These are phyloP conservation scores for Phlyctochytrium bullatum DNA, from an alignment of 192 early-diverging fungal species.

Conservation along the genomic window DNA sequence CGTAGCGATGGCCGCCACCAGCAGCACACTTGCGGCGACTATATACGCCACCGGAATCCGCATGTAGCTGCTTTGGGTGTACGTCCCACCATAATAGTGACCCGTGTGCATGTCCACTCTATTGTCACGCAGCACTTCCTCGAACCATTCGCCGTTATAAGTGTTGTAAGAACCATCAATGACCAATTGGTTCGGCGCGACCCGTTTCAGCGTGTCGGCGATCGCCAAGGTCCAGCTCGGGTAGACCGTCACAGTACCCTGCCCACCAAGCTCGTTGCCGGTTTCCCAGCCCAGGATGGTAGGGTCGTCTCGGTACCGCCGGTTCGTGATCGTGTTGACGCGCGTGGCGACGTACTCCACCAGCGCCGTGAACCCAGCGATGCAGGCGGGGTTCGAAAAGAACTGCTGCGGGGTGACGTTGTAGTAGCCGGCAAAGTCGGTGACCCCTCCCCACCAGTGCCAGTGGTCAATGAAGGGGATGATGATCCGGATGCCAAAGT, in stretches of 20 bases:
- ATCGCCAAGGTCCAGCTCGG: constrained; percentile 39
- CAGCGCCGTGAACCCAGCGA: constrained; percentile 28
- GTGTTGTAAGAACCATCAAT: constrained; percentile 37
- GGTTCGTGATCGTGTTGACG: constrained; percentile 43
- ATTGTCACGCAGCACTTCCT: constrained; percentile 15
- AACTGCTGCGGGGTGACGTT: constrained; percentile 6
- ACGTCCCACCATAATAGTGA: constrained; percentile 46
- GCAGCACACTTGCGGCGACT: no score
- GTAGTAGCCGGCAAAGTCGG: constrained; percentile 21
- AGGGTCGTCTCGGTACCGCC: constrained; percentile 40
- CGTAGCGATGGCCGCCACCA: constrained; percentile 1
- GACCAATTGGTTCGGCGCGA: constrained; percentile 27
- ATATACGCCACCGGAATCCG: no score
- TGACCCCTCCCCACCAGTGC: constrained; percentile 42
- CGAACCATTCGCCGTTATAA: constrained; percentile 30
- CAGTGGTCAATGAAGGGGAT: constrained; percentile 40
- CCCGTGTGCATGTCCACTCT: constrained; percentile 39
- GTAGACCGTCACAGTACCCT: constrained; percentile 14
- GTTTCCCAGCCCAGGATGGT: constrained; percentile 43
- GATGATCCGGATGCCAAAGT: constrained; percentile 35
- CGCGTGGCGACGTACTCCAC: constrained; percentile 33
- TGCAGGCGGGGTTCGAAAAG: constrained; percentile 26
- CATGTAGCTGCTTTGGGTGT: no score
- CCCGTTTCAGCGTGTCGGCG: constrained; percentile 19
- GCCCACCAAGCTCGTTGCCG: constrained; percentile 48